Base-by-base conservation (phyloP, 2,329 filamentous ascomycete species). In the Aspergillus neotritici region DNA sequence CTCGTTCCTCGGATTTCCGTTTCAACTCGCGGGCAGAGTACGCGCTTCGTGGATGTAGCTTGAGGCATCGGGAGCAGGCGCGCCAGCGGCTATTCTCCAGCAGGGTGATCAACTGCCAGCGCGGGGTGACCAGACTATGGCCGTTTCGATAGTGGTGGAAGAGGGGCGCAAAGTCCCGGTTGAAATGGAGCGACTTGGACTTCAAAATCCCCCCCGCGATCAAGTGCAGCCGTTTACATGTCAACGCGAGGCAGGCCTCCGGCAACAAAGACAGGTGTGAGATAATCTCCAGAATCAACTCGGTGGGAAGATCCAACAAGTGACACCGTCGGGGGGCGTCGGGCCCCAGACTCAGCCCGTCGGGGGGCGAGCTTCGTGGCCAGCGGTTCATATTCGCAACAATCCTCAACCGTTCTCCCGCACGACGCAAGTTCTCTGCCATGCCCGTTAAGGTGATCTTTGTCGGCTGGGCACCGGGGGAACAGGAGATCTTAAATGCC, bases 121-220 rank as follows among this genome's bases (percentile, higher is more conserved):
- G 56, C 10, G 61, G 54, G 5, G 62, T 64, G 31, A 54, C 54
- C 39, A 64, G 65, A 43, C 57, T 68, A 40, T 66, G 62, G 32
- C 54, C 56, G 37, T 63, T 63, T 25, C 59, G 59, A 37, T 68
- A 67, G 40, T 68, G 65, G 44, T 66, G 63, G 37, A 68, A 66
- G 6, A 67, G 49, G 4, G 63, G 64, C 12, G 65, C 63, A 48
- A 68, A 68, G 32, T 68, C 65, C 34, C 62, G 61, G 48, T 40
- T 50, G 45, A 68, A 68, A n/a, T 54, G 62, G 31, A 67, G 56
- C 14, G 57, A 57, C 46, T 65, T 58, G 1, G 60, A 61, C 11
- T 49, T 41, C 17, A 67, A 45, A 13, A 61, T 58, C 13, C 54
- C 47, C 1, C 55, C 56, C 4, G 58, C 65, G 28, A 67, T 65